These are phyloP conservation scores for Pterocarpus santalinus DNA, from an alignment of 306 rosid species.

Conservation along the genomic window DNA sequence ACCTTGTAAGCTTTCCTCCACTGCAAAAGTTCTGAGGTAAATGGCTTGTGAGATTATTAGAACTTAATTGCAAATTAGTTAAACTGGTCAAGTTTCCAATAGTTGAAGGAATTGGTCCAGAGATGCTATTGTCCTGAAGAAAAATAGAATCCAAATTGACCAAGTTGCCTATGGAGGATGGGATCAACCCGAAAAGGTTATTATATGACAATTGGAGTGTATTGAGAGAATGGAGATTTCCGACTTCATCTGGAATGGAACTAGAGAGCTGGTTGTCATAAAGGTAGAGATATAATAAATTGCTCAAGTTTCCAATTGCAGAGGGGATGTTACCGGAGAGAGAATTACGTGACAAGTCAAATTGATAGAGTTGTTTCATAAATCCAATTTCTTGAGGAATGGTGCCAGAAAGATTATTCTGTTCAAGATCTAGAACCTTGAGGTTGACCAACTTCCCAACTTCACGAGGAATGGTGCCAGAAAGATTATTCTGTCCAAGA, in stretches of 20 bases:
- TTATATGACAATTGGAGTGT: neutral
- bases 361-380: neutral
- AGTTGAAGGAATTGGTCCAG: no score
- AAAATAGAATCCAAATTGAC: neutral
- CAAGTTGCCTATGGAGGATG: neutral
- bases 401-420: neutral
- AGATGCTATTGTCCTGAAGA: neutral
- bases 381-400: neutral
- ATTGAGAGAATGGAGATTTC: neutral
- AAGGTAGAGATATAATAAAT: neutral
- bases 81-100: neutral
- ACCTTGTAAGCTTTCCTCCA: neutral
- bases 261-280: neutral
- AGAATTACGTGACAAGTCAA: neutral
- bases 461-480: no score
- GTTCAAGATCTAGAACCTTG: no score
- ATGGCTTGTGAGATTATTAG: neutral
- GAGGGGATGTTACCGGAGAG: slow-evolving; percentile 12
- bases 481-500: no score
- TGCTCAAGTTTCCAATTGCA: slow-evolving; percentile 32
- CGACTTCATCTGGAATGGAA: slow-evolving; percentile 19
- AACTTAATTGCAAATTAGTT: neutral
- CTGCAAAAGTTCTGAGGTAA: neutral
- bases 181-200: slow-evolving; percentile 8
- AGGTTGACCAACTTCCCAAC: no score